phyloP scores from a whole-genome alignment of 371 early-diverging fungal species.

The Smittium culicis region DNA sequence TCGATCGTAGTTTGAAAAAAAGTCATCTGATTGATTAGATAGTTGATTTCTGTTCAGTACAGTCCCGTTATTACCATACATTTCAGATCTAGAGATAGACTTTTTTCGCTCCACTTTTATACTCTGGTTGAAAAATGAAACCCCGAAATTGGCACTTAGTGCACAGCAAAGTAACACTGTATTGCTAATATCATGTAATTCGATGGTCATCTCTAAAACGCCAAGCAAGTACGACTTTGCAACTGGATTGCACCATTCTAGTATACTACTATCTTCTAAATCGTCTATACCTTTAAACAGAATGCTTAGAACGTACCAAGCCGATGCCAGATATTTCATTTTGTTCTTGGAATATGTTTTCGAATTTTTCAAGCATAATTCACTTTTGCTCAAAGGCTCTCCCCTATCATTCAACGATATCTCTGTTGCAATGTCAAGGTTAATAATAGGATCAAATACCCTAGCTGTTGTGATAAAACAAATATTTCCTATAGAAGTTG shows the following conservation, averaged over 20 bases:
- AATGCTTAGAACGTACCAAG: neutral
- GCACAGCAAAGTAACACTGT: neutral
- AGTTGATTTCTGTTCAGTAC: too few relatives aligned
- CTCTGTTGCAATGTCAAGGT: neutral
- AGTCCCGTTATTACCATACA: too few relatives aligned
- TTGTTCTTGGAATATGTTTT: neutral
- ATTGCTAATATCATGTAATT: neutral
- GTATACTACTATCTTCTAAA: neutral
- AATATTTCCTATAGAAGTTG: constrained; percentile 3
- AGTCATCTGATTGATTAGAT: too few relatives aligned
- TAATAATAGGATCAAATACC: constrained; percentile 6
- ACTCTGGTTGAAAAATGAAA: too few relatives aligned
- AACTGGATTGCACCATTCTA: neutral
- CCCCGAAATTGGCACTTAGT: neutral
- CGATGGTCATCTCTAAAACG: neutral
- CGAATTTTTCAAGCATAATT: neutral
- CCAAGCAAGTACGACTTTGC: neutral
- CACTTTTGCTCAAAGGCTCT: neutral
- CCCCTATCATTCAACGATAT: neutral
- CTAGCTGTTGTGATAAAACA: neutral
- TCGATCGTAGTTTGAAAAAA: too few relatives aligned
- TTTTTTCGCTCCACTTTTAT: too few relatives aligned
- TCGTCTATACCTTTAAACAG: neutral
- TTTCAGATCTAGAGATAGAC: too few relatives aligned
- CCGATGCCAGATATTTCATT: neutral